A percentile compares a stretch with the other conserved stretches of the same genome.
Conservation (phyloP, 148 eudicot species). For the Heliamphora exappendiculata region DNA sequence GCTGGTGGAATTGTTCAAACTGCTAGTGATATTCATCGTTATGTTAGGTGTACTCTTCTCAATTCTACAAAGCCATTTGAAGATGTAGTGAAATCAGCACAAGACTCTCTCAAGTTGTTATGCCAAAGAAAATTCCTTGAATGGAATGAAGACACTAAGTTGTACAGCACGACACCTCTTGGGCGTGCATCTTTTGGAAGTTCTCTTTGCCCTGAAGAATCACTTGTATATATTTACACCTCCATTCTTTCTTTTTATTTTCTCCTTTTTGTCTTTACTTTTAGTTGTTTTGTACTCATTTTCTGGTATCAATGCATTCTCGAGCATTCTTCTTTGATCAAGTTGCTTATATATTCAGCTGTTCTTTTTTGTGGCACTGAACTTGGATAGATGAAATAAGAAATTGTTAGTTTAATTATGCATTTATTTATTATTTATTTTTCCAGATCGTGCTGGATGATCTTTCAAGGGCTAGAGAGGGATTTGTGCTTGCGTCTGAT, state of each 20-base stretch:
- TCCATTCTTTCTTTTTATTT: neutral
- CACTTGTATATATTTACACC: constrained; percentile 55
- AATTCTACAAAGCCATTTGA: constrained; percentile 96
- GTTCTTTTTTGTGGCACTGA: neutral
- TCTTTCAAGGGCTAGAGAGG: constrained; percentile 95
- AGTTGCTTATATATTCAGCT: neutral
- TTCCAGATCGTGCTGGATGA: constrained; percentile 86
- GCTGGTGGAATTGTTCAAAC: constrained; percentile 98
- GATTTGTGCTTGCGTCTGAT: constrained; percentile 97
- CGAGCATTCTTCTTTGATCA: constrained; percentile 2
- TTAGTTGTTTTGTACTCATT: neutral
- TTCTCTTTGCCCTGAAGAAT: constrained; percentile 92
- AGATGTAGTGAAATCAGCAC: constrained; percentile 96
- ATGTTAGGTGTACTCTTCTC: constrained; percentile 94
- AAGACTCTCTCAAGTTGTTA: constrained; percentile 91
- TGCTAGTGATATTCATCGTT: constrained; percentile 90
- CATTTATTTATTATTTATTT: constrained; percentile 4
- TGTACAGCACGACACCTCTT: constrained; percentile 82
- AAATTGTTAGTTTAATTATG: neutral
- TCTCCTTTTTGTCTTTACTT: neutral
- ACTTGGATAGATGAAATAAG: neutral
- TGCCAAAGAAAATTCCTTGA: constrained; percentile 88
- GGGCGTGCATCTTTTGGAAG: constrained; percentile 98
- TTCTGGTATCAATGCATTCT: neutral
- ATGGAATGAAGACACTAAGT: constrained; percentile 92